These are phyloP conservation scores for Rhytidiadelphus loreus DNA, from an alignment of 225 moss, liverwort and hornwort genomes.

Conservation along the genomic window DNA sequence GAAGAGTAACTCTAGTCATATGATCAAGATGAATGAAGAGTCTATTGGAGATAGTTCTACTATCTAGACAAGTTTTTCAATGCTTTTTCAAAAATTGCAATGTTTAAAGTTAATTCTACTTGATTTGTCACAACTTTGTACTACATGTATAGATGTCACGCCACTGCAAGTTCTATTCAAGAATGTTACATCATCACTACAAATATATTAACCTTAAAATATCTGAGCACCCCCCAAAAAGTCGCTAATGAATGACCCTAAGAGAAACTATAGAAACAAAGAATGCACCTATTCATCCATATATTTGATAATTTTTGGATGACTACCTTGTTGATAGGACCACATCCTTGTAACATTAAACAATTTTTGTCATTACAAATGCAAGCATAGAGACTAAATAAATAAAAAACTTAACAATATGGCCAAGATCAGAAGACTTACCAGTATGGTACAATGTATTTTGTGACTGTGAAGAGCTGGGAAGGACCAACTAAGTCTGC, in stretches of 20 bases:
- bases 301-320: too few relatives aligned
- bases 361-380: neutral
- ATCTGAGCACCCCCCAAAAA: rapidly evolving
- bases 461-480: conserved; percentile 65
- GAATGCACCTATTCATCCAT: neutral
- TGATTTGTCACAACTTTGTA: neutral
- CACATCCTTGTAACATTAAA: rapidly evolving
- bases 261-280: neutral
- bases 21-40: too few relatives aligned
- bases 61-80: too few relatives aligned
- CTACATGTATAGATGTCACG: neutral
- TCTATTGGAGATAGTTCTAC: too few relatives aligned
- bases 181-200: neutral
- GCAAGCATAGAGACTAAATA: neutral
- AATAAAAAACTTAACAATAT: rapidly evolving
- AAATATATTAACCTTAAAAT: neutral
- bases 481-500: conserved; percentile 66
- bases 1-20: too few relatives aligned
- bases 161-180: neutral
- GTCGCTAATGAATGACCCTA: neutral
- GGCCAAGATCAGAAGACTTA: neutral
- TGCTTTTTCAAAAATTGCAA: too few relatives aligned
- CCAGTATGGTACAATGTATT: conserved; percentile 68
- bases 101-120: too few relatives aligned
- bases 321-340: rapidly evolving